These are phyloP conservation scores for Talaromyces sp. DNA, from an alignment of 2,329 filamentous ascomycete genomes.

Conservation along the genomic window DNA sequence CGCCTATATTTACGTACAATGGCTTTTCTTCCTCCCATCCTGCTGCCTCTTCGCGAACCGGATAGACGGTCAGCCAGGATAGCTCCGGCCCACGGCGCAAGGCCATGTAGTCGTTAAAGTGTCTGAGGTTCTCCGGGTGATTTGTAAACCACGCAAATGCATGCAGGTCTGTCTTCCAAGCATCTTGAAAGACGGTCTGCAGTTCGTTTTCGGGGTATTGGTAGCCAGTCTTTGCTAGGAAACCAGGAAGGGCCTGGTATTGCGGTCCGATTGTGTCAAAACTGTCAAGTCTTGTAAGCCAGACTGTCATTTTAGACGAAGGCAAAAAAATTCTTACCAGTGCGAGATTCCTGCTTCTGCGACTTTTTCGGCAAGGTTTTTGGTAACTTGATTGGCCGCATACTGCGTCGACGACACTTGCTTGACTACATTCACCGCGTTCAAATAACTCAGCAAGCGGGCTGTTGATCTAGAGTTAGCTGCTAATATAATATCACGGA, in stretches of 20 bases:
- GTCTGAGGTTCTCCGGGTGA: conserved; percentile 21
- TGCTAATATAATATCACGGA: conserved; percentile 5
- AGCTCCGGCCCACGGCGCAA: conserved; percentile 32
- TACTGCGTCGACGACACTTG: conserved; percentile 14
- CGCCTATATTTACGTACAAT: conserved; percentile 18
- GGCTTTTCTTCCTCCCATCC: conserved; percentile 11
- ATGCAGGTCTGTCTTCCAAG: conserved; percentile 18
- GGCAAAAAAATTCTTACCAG: background rate
- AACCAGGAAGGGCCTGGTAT: conserved; percentile 13
- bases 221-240: conserved; percentile 21
- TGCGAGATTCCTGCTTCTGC: background rate
- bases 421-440: conserved; percentile 13
- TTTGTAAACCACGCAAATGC: conserved; percentile 22
- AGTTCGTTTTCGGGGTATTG: conserved; percentile 19
- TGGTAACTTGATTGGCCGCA: conserved; percentile 17
- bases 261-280: background rate
- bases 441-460: conserved; percentile 19
- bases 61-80: conserved; percentile 26
- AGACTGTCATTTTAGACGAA: background rate
- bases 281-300: background rate
- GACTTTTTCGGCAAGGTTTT: conserved; percentile 7
- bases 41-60: conserved; percentile 12
- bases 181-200: conserved; percentile 21
- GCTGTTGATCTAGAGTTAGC: conserved; percentile 6
- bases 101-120: conserved; percentile 38